Conservation (phyloP, 169 alveolate species). For the Plasmodium inui region DNA sequence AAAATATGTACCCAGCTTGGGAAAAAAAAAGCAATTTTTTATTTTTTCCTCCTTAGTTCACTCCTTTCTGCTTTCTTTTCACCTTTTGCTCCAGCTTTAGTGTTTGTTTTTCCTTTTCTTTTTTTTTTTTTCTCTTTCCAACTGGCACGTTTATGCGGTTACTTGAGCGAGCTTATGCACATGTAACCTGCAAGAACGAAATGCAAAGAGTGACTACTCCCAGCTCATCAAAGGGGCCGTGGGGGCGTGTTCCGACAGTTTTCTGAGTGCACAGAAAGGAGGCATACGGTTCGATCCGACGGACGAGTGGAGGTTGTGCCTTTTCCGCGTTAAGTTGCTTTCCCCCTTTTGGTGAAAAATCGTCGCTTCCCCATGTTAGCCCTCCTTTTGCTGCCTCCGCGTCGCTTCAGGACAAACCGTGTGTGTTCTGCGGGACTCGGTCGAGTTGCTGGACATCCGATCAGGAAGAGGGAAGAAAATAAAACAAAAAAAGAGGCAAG, state of each 20-base stretch:
- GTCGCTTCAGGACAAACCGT: not conserved
- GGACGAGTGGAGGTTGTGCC: not conserved
- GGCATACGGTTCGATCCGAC: not conserved
- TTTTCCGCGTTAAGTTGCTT: not conserved
- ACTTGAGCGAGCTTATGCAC: not conserved
- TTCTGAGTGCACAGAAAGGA: not conserved
- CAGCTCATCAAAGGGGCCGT: not conserved
- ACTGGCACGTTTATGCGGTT: not conserved
- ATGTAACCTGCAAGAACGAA: not conserved
- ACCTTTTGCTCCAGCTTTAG: not conserved
- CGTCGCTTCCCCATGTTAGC: too few relatives aligned
- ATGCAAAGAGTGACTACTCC: not conserved
- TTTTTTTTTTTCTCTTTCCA: not conserved
- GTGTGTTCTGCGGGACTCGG: not conserved
- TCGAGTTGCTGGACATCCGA: not conserved
- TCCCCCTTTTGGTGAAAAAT: not conserved
- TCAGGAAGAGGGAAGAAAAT: not conserved
- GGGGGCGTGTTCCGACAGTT: not conserved
- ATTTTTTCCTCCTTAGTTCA: not conserved
- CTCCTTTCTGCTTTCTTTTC: not conserved
- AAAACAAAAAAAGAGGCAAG: not conserved
- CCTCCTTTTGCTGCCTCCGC: not conserved
- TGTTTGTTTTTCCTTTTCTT: not conserved
- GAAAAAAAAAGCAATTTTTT: not conserved
- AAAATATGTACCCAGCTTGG: not conserved